Percentiles rank a stretch among this genome's conserved stretches.
Evolutionary conservation across 495 filamentous ascomycete species (phyloP).

Genomic region (Penicillium paradoxum): DNA sequence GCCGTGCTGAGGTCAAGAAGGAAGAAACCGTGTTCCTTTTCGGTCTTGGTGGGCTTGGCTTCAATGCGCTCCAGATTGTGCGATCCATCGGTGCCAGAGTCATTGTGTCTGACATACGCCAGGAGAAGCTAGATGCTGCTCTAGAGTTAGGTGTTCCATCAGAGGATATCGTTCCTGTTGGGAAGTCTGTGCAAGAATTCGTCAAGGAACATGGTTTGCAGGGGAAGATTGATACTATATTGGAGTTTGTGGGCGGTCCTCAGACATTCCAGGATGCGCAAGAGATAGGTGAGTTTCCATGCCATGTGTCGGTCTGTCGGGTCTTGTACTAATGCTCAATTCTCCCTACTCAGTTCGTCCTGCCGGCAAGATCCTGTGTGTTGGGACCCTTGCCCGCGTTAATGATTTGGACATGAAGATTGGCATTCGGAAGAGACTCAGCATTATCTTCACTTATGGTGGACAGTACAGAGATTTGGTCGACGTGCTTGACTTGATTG

Average conservation of each 20-base stretch:
- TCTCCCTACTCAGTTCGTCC: constrained; percentile 4
- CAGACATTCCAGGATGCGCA: constrained; percentile 21
- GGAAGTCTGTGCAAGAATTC: constrained; percentile 12
- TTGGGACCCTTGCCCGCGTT: constrained; percentile 13
- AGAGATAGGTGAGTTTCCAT: constrained; percentile 8
- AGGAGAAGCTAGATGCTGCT: constrained; percentile 18
- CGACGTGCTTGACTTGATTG: constrained; percentile 19
- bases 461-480: constrained; percentile 20
- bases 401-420: constrained; percentile 24
- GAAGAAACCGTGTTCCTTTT: constrained; percentile 21
- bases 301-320: background rate
- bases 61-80: constrained; percentile 22
- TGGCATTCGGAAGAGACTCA: constrained; percentile 22
- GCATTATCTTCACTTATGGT: constrained; percentile 24
- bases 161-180: constrained; percentile 15
- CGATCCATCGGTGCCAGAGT: constrained; percentile 15
- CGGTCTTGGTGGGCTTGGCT: constrained; percentile 18
- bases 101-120: constrained; percentile 15
- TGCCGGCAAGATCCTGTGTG: constrained; percentile 20
- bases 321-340: background rate
- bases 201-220: constrained; percentile 8
- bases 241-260: constrained; percentile 19
- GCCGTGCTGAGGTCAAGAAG: constrained; percentile 17
- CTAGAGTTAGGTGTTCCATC: constrained; percentile 10
- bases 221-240: constrained; percentile 17